Base-by-base conservation (phyloP, 164 flowering plant genomes). In the Protea cynaroides region DNA sequence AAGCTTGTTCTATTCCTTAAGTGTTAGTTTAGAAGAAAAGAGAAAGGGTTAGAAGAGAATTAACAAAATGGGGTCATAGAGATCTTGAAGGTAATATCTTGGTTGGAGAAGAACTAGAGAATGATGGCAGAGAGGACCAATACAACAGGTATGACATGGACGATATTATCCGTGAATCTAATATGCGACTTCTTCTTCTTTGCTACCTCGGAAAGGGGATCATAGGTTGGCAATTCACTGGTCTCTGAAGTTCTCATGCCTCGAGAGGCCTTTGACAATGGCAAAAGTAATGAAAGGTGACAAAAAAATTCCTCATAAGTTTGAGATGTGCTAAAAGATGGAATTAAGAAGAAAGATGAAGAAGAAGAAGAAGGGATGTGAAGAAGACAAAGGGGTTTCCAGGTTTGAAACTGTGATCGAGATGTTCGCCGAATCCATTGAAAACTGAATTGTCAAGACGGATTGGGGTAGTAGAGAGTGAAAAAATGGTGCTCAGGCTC, bases 101-200 rank as follows among this genome's bases (percentile, higher is more conserved):
- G 81, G 36, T 59, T 71, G 52, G 93, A 85, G 74, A 79, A 85
- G 74, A 85, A 66, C 90, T 90, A 87, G 69, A 87, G 88, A 59
- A 78, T 68, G 54, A 80, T 11, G 25, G 77, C 88, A 67, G 85
- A 84, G 51, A 84, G 61, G 23, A 84, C 59, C 13, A 88, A 75
- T 12, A 88, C 60, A 34, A 85, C 50, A 50, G 94, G 94, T 62
- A 88, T 88, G 25, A 76, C n/a, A 69, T 88, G 94, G 59, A 88
- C 60, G 15, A 84, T 83, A 58, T 75, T 79, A 69, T 85, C 84
- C 0, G 90, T 84, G 36, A 73, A 80, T 75, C 75, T 76, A 44
- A 80, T 61, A 38, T 86, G 83, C n/a, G 68, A 62, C 24, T 64
- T 72, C 65, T 88, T 86, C 63, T 70, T 84, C 76, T 75, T 80